Conservation (phyloP, 345 rosid genomes). For the Rhizophora apiculata region DNA sequence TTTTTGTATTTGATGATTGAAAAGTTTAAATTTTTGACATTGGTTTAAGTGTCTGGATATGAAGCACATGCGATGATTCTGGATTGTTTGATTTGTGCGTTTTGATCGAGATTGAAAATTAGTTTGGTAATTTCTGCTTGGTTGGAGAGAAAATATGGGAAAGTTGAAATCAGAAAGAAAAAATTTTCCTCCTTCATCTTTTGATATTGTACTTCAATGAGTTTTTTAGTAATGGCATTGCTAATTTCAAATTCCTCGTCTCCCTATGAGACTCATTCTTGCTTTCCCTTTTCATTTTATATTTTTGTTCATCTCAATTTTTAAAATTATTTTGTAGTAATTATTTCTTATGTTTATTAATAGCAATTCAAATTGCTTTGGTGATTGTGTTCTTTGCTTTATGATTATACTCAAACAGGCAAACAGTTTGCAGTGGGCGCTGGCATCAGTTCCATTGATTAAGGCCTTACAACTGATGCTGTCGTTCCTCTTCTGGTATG, state of each 20-base stretch:
- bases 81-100: too few species aligned
- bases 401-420: slow-evolving; percentile 49
- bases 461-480: slow-evolving; percentile 85
- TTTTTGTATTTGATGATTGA: too few species aligned
- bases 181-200: too few species aligned
- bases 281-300: neutral
- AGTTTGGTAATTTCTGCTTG: too few species aligned
- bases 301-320: neutral
- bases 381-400: slow-evolving; percentile 8
- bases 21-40: too few species aligned
- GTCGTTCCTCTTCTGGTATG: slow-evolving; percentile 89
- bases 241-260: neutral
- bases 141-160: neutral
- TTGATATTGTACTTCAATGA: too few species aligned
- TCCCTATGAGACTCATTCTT: neutral
- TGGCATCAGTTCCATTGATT: slow-evolving; percentile 76
- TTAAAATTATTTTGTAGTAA: neutral
- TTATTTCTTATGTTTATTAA: neutral
- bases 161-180: neutral
- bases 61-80: too few species aligned
- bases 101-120: too few species aligned
- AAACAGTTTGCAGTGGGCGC: slow-evolving; percentile 79
- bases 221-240: neutral
- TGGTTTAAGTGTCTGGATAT: too few species aligned
- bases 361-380: slow-evolving; percentile 1